These are phyloP conservation scores for Spathaspora hagerdaliae DNA, from an alignment of 805 yeast genomes.

Conservation along the genomic window DNA sequence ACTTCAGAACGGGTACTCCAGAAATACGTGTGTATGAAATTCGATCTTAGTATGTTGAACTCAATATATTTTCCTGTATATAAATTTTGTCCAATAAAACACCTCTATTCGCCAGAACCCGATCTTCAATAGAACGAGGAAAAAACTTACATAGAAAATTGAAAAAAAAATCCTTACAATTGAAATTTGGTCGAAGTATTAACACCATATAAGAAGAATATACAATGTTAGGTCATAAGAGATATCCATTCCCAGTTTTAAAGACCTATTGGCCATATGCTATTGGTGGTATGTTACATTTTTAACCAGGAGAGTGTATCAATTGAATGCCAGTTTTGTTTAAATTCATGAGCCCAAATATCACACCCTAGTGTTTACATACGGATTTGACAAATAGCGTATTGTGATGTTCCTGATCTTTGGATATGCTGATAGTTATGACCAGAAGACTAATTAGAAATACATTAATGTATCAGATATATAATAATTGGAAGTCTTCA, in stretches of 20 bases:
- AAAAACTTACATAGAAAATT: background rate
- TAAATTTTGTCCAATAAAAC: constrained; percentile 7
- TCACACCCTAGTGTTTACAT: too few species aligned
- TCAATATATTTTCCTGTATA: constrained; percentile 5
- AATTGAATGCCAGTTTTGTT: too few species aligned
- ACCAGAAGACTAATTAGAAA: too few species aligned
- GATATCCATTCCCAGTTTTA: constrained; percentile 49
- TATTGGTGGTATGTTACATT: constrained; percentile 62
- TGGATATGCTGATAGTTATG: too few species aligned
- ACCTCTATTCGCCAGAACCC: background rate
- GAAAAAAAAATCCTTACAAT: background rate
- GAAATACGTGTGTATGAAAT: constrained; percentile 24
- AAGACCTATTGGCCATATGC: constrained; percentile 89
- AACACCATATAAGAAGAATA: too few species aligned
- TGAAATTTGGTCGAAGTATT: too few species aligned
- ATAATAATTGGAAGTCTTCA: too few species aligned
- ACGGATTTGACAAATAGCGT: too few species aligned
- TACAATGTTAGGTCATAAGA: constrained; percentile 10
- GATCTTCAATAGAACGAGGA: background rate
- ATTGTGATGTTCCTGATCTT: too few species aligned
- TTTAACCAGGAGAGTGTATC: background rate
- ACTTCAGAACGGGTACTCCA: constrained; percentile 22
- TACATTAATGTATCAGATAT: too few species aligned
- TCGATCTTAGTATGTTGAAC: background rate
- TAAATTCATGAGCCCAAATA: too few species aligned